Evolutionary conservation across 805 yeast genomes (phyloP), one percentile per base, ranked within the genome.

Genomic region (Peterozyma toletana): DNA sequence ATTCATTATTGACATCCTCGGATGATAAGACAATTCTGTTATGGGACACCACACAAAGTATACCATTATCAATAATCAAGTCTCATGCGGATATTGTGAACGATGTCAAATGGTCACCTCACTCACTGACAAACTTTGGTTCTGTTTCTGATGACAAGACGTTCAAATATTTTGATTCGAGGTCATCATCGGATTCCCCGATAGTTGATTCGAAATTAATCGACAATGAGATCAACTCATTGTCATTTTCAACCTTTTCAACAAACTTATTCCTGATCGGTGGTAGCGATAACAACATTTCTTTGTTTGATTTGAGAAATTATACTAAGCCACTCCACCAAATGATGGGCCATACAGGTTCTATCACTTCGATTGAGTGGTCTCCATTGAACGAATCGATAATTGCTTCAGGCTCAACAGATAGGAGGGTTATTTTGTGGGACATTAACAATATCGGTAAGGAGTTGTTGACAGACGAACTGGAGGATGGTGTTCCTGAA

Each of bases 401-500:
- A 3, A 56, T 88, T 9, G 88, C 89, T 2, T 79, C 89, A 0
- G 85, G 89, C 3, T 78, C 88, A 1, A 77, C 77, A 48, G 96
- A 88, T 57, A 71, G 93, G 49, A 69, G 95, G 46, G 76, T 86
- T 13, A 80, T 86, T 33, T 52, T 88, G 4, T 87, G 96, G 96
- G 95, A 88, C 57, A 66, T 87, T 45, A 66, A 70, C 39, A 80
- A 77, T 52, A 82, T 88, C 33, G 96, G 96, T 3, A 85, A 80
- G 49, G 96, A 87, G 56, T 95, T 86, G 59, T 73, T 72, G 11
- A 89, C 80, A 51, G 96, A 87, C 52, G 96, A 88, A 57, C 85
- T 88, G 30, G 95, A 85, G 50, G 96, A 88, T 55, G 96, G 95
- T 35, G 84, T 84, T 27, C 91, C 96, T 4, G 96, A 88, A 59